phyloP scores from a whole-genome alignment of 1,284 basidiomycete species.

The Trichosporon ovoides region DNA sequence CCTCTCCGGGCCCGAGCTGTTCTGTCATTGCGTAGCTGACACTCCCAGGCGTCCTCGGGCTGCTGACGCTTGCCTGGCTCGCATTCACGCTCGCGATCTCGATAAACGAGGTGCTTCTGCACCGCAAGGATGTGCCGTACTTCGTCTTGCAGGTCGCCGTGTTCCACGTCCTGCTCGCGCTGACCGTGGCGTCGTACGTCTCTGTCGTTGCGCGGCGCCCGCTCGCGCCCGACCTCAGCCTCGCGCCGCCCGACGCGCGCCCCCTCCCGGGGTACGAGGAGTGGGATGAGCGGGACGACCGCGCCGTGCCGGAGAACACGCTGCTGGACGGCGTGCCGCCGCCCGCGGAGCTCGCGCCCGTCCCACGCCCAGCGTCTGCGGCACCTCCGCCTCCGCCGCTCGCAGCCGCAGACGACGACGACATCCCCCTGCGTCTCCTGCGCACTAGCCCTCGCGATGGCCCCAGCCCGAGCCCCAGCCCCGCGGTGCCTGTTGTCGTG shows the following conservation, averaged over 20 bases:
- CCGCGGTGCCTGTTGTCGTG: background rate
- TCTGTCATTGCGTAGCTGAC: background rate
- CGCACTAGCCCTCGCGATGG: slow-evolving; percentile 13
- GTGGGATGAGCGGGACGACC: background rate
- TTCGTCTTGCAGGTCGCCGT: slow-evolving; percentile 14
- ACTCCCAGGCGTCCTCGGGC: slow-evolving; percentile 23
- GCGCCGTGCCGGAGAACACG: background rate
- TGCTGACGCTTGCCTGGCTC: slow-evolving; percentile 28
- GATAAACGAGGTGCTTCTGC: background rate
- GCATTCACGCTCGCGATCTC: slow-evolving; percentile 30
- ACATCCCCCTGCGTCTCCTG: slow-evolving; percentile 31
- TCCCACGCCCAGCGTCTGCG: background rate
- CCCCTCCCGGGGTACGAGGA: slow-evolving; percentile 11
- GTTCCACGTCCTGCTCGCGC: slow-evolving; percentile 24
- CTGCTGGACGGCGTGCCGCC: slow-evolving; percentile 12
- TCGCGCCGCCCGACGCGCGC: slow-evolving; percentile 25
- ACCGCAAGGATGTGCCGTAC: background rate
- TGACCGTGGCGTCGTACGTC: slow-evolving; percentile 29
- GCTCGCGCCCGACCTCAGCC: slow-evolving; percentile 27
- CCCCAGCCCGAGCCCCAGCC: slow-evolving; percentile 23
- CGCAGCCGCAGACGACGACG: slow-evolving; percentile 22
- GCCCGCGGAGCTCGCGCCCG: background rate
- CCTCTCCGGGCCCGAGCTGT: background rate
- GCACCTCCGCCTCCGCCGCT: background rate
- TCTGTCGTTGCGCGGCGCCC: slow-evolving; percentile 24